Conservation (phyloP, 2,329 filamentous ascomycete species). For the Curvularia verruculosa region DNA sequence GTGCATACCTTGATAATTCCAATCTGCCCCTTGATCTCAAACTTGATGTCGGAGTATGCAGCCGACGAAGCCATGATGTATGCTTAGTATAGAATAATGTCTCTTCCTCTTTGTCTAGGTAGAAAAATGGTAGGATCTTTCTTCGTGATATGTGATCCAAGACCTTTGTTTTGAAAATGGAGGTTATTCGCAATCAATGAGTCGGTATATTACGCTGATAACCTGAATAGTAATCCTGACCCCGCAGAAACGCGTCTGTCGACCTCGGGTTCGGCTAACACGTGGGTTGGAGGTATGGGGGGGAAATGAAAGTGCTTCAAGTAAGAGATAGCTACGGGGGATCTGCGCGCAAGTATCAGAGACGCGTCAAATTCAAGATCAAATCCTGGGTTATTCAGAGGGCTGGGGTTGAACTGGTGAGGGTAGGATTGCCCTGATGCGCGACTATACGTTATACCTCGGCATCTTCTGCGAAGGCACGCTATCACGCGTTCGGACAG, state of each 20-base stretch:
- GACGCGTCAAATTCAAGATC: not conserved
- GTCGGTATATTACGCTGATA: not conserved
- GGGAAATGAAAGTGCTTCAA: not conserved
- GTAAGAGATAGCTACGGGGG: not conserved
- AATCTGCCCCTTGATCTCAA: slow-evolving; percentile 53
- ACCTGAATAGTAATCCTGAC: not conserved
- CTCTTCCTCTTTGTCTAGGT: not conserved
- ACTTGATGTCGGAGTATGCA: slow-evolving; percentile 52
- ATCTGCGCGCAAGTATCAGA: not conserved
- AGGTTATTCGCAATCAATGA: not conserved
- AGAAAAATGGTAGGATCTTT: not conserved
- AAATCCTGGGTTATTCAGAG: not conserved
- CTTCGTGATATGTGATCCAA: not conserved
- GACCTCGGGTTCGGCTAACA: not conserved
- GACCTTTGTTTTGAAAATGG: not conserved
- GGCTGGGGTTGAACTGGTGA: not conserved
- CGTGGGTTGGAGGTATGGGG: not conserved
- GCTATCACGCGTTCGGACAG: slow-evolving; percentile 10
- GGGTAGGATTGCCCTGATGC: not conserved
- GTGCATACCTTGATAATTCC: slow-evolving; percentile 54
- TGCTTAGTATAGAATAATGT: not conserved
- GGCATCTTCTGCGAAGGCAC: slow-evolving; percentile 13
- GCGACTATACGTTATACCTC: slow-evolving; percentile 12
- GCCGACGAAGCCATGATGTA: slow-evolving; percentile 31
- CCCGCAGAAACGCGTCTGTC: not conserved